Base-by-base conservation (phyloP, 352 stramenopile species). In the Globisporangium cystogenes region DNA sequence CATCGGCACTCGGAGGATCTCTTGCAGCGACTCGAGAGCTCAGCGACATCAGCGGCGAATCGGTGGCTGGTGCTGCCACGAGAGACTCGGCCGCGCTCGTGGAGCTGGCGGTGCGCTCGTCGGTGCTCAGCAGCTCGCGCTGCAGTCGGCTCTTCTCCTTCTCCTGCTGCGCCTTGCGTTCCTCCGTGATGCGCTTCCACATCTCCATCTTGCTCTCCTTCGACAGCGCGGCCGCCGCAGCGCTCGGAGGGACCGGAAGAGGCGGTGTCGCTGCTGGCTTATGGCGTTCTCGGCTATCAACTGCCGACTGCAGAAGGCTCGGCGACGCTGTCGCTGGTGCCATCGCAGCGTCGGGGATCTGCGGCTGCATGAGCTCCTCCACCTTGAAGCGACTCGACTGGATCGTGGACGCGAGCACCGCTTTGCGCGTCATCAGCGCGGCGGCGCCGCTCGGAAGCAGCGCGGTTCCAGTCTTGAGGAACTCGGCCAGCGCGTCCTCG, bases 201-300 rank as follows among this genome's bases (percentile, higher is more conserved):
- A 87, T 69, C 54, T 84, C 65, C 52, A 87, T 62, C 36, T 87
- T 89, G 57, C 44, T 70, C 20, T 74, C 63, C 46, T 78, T 78
- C 1, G 72, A 78, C 12, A 86, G 50, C 20, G 48, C 48, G 8
- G 49, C 27, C 16, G 53, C 18, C 35, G 21, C 33, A n/a, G 14
- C n/a, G n/a, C n/a, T n/a, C n/a, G n/a, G n/a, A n/a, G n/a, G n/a
- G n/a, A n/a, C n/a, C n/a, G n/a, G n/a, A n/a, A n/a, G n/a, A n/a
- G n/a, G n/a, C n/a, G n/a, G n/a, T n/a, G n/a, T n/a, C n/a, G n/a
- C n/a, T n/a, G 53, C n/a, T 21, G 5, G 26, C 29, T 44, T 15
- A 12, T 54, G 56, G 23, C n/a, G 39, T 12, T 16, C 21, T 21
- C 15, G 16, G 14, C 14, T 35, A 8, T 20, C 42, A 26, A 12